phyloP scores from a whole-genome alignment of 2,329 filamentous ascomycete species.

The Zasmidium citrigriseum region DNA sequence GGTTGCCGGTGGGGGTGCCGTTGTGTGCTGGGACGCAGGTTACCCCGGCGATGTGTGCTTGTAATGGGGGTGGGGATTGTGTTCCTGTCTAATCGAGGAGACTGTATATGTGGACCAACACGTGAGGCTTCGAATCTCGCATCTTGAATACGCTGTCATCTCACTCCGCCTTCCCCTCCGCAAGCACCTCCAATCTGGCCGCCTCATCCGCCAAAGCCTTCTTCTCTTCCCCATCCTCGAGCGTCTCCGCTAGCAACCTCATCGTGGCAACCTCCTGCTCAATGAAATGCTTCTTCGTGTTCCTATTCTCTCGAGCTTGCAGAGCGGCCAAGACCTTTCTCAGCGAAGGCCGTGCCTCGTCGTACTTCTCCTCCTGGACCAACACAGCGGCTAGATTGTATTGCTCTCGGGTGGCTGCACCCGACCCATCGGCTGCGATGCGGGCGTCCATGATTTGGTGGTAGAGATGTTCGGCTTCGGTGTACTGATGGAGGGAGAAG shows the following conservation, averaged over 20 bases:
- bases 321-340: neutral
- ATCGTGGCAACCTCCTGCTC: neutral
- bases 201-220: too few species aligned
- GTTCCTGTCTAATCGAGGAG: too few species aligned
- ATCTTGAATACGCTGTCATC: too few species aligned
- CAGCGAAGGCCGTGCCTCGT: neutral
- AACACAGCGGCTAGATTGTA: neutral
- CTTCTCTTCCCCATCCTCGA: neutral
- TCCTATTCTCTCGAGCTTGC: neutral
- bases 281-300: neutral
- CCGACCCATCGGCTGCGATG: neutral
- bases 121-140: too few species aligned
- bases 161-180: neutral
- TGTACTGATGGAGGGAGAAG: neutral
- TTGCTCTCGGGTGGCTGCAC: neutral
- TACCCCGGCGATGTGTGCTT: too few species aligned
- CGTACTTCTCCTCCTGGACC: neutral
- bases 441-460: neutral
- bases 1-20: too few species aligned
- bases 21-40: too few species aligned
- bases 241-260: neutral
- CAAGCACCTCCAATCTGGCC: too few species aligned
- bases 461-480: neutral
- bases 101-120: too few species aligned
- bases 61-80: too few species aligned